A percentile compares a stretch with the other conserved stretches of the same genome.
phyloP scores from a whole-genome alignment of 169 alveolate species.

The Besnoitia besnoiti region DNA sequence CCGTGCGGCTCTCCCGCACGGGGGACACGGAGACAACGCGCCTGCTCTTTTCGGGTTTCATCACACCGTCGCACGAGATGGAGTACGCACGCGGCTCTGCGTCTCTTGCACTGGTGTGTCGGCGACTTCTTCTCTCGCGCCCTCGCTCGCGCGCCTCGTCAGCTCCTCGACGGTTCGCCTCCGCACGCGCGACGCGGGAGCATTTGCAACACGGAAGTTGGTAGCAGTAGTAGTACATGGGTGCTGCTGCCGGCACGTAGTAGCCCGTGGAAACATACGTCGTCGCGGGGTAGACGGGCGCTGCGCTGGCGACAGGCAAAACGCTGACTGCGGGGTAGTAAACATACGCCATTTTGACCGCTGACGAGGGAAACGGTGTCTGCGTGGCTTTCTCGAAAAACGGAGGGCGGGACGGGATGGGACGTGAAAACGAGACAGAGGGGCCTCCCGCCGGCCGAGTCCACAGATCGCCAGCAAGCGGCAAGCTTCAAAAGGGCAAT shows the following conservation, averaged over 20 bases:
- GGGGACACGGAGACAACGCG: not conserved
- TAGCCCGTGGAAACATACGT: not conserved
- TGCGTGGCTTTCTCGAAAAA: too few relatives aligned
- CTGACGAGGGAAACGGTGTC: too few relatives aligned
- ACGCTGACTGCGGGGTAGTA: constrained; percentile 11
- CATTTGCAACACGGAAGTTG: not conserved
- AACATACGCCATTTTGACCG: not conserved
- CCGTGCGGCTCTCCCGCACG: not conserved
- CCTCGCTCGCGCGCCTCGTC: not conserved
- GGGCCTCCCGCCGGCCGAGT: too few relatives aligned
- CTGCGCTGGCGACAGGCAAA: not conserved
- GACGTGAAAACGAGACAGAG: too few relatives aligned
- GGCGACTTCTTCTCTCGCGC: not conserved
- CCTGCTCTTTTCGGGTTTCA: not conserved
- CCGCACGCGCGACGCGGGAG: not conserved
- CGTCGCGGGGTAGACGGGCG: not conserved
- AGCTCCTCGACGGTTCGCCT: not conserved
- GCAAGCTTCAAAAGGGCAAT: too few relatives aligned
- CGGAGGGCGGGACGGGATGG: too few relatives aligned
- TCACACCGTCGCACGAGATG: not conserved
- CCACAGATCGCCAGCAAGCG: too few relatives aligned
- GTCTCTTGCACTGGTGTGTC: not conserved
- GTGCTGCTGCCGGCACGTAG: not conserved
- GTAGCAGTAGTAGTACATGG: not conserved
- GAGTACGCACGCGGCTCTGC: not conserved